Percentiles rank a stretch among this genome's conserved stretches.
Conservation (phyloP, 306 rosid genomes). For the Betula pendula region DNA sequence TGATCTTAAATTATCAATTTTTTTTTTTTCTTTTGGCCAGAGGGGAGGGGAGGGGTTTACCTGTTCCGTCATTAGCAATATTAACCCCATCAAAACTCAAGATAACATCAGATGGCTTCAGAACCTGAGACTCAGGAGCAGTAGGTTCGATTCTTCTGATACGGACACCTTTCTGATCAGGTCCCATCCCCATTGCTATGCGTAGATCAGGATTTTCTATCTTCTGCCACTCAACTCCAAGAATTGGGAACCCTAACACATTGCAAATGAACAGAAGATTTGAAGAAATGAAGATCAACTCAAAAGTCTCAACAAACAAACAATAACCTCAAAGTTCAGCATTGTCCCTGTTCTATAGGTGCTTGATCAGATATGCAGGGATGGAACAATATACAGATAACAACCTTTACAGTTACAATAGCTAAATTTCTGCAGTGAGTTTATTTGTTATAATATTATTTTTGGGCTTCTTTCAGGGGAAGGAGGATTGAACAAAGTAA, state of each 20-base stretch:
- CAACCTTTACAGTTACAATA: background rate
- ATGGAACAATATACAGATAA: background rate
- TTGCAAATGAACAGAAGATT: constrained; percentile 9
- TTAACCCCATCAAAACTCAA: constrained; percentile 89
- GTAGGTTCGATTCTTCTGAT: constrained; percentile 94
- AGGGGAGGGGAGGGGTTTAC: constrained; percentile 34
- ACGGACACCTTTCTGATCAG: constrained; percentile 96
- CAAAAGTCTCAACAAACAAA: constrained; percentile 6
- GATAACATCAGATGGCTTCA: constrained; percentile 92
- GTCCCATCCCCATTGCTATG: constrained; percentile 69
- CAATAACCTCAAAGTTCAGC: constrained; percentile 9
- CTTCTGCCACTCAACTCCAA: constrained; percentile 98
- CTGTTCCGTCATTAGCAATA: constrained; percentile 99
- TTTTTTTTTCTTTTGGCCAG: background rate
- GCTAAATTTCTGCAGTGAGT: constrained; percentile 1
- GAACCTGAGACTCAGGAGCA: constrained; percentile 70
- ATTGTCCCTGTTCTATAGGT: background rate
- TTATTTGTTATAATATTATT: constrained; percentile 3
- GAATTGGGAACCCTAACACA: constrained; percentile 82
- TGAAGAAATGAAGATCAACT: background rate
- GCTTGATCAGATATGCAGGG: constrained; percentile 2
- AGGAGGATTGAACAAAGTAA: background rate
- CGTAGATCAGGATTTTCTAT: constrained; percentile 98
- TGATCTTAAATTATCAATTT: constrained; percentile 10
- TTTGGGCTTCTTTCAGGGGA: background rate